Evolutionary conservation across 2,329 filamentous ascomycete species (phyloP).

Genomic region (Aspergillus sp.): DNA sequence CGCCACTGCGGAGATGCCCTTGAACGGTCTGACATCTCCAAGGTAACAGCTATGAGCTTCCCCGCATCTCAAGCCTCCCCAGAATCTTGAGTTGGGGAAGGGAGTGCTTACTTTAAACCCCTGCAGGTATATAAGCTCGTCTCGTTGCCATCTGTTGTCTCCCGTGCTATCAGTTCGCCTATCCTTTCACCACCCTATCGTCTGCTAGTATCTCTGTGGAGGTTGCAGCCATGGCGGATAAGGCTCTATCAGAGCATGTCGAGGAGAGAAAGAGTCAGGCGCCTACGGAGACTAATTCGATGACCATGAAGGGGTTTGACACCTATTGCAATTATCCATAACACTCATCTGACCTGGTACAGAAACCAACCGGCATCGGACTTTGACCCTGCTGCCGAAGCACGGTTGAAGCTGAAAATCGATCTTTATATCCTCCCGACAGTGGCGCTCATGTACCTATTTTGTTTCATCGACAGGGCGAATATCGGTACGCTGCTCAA

Average conservation of each 20-base stretch:
- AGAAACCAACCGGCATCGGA: background rate
- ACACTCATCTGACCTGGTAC: background rate
- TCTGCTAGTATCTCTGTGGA: too few species aligned
- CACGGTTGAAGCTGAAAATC: slow-evolving; percentile 64
- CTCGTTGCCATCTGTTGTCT: too few species aligned
- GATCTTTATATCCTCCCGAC: slow-evolving; percentile 69
- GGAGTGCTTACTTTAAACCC: too few species aligned
- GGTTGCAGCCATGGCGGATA: background rate
- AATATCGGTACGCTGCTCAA: slow-evolving; percentile 62
- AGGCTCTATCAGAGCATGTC: background rate
- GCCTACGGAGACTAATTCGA: background rate
- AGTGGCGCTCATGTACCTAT: slow-evolving; percentile 68
- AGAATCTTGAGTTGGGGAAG: too few species aligned
- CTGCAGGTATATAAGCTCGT: too few species aligned
- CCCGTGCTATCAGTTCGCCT: too few species aligned
- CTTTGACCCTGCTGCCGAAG: slow-evolving; percentile 63
- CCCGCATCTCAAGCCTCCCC: too few species aligned
- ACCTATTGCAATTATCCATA: background rate
- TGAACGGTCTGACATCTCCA: too few species aligned
- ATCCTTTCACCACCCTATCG: too few species aligned
- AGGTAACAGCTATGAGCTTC: too few species aligned
- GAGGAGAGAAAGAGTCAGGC: background rate
- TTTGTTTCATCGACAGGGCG: slow-evolving; percentile 75
- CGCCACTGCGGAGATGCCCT: too few species aligned
- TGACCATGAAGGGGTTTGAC: slow-evolving; percentile 44